Base-by-base conservation (phyloP, 306 rosid genomes). In the Fagus sylvatica region DNA sequence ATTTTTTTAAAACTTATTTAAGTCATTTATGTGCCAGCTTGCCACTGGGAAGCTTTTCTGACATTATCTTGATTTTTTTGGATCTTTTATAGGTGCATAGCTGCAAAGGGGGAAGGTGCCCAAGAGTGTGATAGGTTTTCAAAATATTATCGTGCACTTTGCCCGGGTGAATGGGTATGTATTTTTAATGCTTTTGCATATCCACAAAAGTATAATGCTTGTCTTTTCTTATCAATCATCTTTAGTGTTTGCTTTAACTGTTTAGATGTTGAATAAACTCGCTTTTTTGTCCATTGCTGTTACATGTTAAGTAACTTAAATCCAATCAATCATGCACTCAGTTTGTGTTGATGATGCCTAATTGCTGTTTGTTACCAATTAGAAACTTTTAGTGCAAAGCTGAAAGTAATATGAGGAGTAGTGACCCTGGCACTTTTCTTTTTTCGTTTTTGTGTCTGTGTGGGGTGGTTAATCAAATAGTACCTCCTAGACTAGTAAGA, bases 101-200 rank as follows among this genome's bases (percentile, higher is more conserved):
- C 95, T 76, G 97, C 94, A n/a, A 95, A 91, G 78, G 98, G 98
- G 59, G 99, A 93, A 19, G 96, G 70, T 49, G 94, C 98, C 59
- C 87, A 91, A 2, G 99, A 95, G 82, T 95, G 99, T 19, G 97
- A 91, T 4, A 95, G 84, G 86, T 95, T 95, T 76, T 87, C 93
- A 0, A 95, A 93, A 78, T 95, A 83, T 79, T 95, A 93, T 77
- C 96, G 97, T 7, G 72, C 99, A 80, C 98, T 95, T 76, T 95
- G 99, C 89, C 99, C 99, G 64, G 97, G 93, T 60, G 99, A 95
- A 93, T 95, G 97, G 99, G 99, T 95, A 91, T 76, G 92, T 76
- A 57, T 79, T 74, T 82, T 72, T 15, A 59, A 6, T 81, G 5
- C 1, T 62, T 51, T 49, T 60, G 78, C 69, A 67, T 66, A 9